Evolutionary conservation across 768 basidiomycete species (phyloP), one percentile per base, ranked within the genome.

Genomic region (Asterophora lycoperdoides): DNA sequence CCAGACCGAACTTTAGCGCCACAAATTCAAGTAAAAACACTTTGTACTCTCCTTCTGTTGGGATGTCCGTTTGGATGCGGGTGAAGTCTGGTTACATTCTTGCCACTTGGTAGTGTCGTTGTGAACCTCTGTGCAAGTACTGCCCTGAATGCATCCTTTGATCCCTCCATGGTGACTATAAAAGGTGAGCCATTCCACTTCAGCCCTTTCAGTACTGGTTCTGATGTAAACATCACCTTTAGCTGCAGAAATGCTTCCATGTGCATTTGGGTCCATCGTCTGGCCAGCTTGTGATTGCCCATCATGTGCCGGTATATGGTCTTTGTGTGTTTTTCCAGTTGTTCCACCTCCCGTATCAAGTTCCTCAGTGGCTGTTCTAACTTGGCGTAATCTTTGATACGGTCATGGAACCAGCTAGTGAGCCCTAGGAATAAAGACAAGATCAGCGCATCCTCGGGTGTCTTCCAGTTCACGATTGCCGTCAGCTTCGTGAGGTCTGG

Each of bases 401-500:
- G 46, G n/a, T 59, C 44, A 0, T 67, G 55, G 53, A 71, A 75
- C 48, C 66, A 65, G 4, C 64, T 58, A 3, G 64, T 67, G 6
- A 71, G 55, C 0, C 72, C 68, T 7, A 70, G 30, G 51, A 76
- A 75, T 5, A 55, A 56, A 3, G 51, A 47, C 5, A 76, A 51
- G 13, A 69, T 53, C 0, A 52, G 54, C 1, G 61, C 57, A 26
- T 66, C 55, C 9, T 43, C 18, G 1, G 72, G 72, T 38, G 28
- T 41, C 15, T 46, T 39, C 66, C 68, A 71, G 41, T 68, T 47
- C 1, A 73, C 64, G 2, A 75, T 64, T 0, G 70, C 66, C 1
- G 63, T 64, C 4, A 75, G 54, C 51, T 76, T 76, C 2, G 60
- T 35, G 2, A 59, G 53, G 49, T 75, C 68, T 1, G 68, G 65